A percentile compares a stretch with the other conserved stretches of the same genome.
These are phyloP conservation scores for Tulasnella calospora DNA, from an alignment of 768 basidiomycete genomes.

Conservation along the genomic window DNA sequence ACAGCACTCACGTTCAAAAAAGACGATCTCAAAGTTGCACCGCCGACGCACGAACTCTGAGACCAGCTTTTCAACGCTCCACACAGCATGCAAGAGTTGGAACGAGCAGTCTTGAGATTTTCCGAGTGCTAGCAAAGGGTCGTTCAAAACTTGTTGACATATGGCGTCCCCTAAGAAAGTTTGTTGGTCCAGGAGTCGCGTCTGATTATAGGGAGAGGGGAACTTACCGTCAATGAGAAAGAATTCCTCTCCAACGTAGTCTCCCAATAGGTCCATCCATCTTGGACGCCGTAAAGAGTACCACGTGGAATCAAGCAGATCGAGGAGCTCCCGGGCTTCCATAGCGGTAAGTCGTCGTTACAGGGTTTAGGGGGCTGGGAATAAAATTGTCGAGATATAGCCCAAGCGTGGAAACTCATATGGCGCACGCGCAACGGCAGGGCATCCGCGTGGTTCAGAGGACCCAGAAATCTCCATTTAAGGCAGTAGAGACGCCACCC, in stretches of 20 bases:
- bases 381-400: background rate
- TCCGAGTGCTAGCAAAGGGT: conserved; percentile 54
- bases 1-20: conserved; percentile 49
- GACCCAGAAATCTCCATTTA: background rate
- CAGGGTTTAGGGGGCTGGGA: background rate
- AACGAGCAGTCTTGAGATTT: conserved; percentile 46
- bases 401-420: background rate
- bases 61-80: conserved; percentile 50
- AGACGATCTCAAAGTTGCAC: conserved; percentile 58
- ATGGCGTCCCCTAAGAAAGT: conserved; percentile 54
- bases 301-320: background rate
- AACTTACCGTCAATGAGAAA: conserved; percentile 59
- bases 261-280: conserved; percentile 68
- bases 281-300: conserved; percentile 31
- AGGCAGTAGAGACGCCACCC: background rate
- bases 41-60: conserved; percentile 48
- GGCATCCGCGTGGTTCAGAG: background rate
- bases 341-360: background rate
- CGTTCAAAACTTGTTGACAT: conserved; percentile 53
- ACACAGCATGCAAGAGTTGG: conserved; percentile 59
- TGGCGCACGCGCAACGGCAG: background rate
- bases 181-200: background rate
- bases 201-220: background rate
- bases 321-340: background rate
- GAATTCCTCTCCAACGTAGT: conserved; percentile 62